Base-by-base conservation (phyloP, 352 stramenopile genomes). In the Elongisporangium anandrum region DNA sequence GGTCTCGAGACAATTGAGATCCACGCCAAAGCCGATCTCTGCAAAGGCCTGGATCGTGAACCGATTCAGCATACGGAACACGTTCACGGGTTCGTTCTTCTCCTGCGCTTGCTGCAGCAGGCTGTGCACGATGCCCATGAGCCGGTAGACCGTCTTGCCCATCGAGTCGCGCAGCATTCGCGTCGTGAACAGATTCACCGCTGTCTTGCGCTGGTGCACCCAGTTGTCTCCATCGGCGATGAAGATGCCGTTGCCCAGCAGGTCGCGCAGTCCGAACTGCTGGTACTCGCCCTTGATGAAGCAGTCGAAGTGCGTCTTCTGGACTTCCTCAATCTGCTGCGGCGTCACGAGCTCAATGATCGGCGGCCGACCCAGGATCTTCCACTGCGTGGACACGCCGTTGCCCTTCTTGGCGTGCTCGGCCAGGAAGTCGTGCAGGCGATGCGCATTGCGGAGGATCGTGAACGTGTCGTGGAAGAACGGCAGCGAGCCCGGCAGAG, bases 241-340 rank as follows among this genome's bases (percentile, higher is more conserved):
- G 53, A 95, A 90, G 56, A 96, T 94, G 19, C 87, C 87, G 19
- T 82, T 64, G 24, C 88, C 86, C 52, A 97, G 75, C n/a, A 95
- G 68, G 50, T 92, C 78, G 9, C 61, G 48, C 0, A 85, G 59
- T 5, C 85, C 72, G 17, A 59, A 55, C 1, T 60, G 52, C 13
- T 80, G 59, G 10, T 64, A 65, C 1, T 58, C 57, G 10, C 83
- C 87, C 65, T 96, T 95, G 21, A 75, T 73, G 47, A 94, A 96
- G 7, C 71, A 70, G 48, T 92, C 75, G 50, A 95, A 94, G 23
- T 91, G 75, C 29, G 64, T 85, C 68, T 84, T 83, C 54, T 77
- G 60, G 19, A 87, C 64, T 56, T 87, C 77, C 54, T 90, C 77
- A 21, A 88, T 78, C 1, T 64, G 66, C 60, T 76, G 57, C 5